Percentiles rank a stretch among this genome's conserved stretches.
These are phyloP conservation scores for Coniochaeta sp. DNA, from an alignment of 2,329 filamentous ascomycete genomes.

Conservation along the genomic window DNA sequence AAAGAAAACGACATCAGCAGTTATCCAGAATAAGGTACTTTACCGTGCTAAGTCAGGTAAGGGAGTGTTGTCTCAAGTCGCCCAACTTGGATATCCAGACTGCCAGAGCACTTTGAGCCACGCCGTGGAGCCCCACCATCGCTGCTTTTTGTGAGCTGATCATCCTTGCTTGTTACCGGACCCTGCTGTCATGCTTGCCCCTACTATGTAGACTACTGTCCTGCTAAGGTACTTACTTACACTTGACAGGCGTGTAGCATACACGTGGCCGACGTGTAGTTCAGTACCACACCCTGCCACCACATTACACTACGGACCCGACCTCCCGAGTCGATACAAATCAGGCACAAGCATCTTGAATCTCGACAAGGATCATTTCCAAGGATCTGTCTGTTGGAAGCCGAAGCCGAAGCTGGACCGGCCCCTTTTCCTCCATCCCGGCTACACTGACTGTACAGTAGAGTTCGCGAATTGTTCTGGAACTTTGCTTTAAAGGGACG, in stretches of 20 bases:
- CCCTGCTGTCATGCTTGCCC: too few relatives aligned
- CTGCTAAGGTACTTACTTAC: too few relatives aligned
- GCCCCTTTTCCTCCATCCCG: not conserved
- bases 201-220: too few relatives aligned
- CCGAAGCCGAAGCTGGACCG: not conserved
- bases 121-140: not conserved
- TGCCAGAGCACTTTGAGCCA: too few relatives aligned
- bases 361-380: not conserved
- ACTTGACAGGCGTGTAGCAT: too few relatives aligned
- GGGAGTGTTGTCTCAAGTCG: not conserved
- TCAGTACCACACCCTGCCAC: too few relatives aligned
- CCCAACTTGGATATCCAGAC: not conserved
- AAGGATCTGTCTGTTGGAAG: not conserved
- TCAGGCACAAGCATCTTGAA: not conserved
- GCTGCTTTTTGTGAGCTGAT: too few relatives aligned
- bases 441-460: not conserved
- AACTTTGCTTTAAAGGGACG: not conserved
- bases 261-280: too few relatives aligned
- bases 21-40: too few relatives aligned
- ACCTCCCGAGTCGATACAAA: not conserved
- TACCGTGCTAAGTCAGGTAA: too few relatives aligned
- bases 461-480: not conserved
- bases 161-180: not conserved
- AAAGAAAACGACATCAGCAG: too few relatives aligned
- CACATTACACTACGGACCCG: not conserved